These are phyloP conservation scores for Tephrocybe rancida DNA, from an alignment of 768 basidiomycete genomes.

Conservation along the genomic window DNA sequence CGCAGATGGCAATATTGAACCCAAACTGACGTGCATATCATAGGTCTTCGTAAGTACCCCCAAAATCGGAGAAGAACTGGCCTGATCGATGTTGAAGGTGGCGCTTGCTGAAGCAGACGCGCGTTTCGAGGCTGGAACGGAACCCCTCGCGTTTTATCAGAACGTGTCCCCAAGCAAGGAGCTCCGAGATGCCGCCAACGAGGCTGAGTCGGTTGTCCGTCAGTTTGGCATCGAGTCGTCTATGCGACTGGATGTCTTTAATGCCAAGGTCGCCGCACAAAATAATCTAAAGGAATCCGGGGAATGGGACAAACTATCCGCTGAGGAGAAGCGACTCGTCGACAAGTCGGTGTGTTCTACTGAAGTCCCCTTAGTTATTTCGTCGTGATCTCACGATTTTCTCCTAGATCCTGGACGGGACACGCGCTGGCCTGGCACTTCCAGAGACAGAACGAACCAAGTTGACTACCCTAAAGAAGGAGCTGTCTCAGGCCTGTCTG, in stretches of 20 bases:
- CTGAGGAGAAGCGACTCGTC: slow-evolving; percentile 76
- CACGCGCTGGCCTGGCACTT: slow-evolving; percentile 75
- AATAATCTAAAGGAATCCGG: slow-evolving; percentile 67
- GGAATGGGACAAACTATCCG: slow-evolving; percentile 58
- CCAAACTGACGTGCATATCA: slow-evolving; percentile 6
- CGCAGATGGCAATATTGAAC: background rate
- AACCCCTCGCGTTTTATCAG: slow-evolving; percentile 78
- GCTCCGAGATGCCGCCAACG: slow-evolving; percentile 79
- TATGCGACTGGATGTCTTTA: slow-evolving; percentile 82
- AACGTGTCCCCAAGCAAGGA: slow-evolving; percentile 76
- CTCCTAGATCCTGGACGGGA: slow-evolving; percentile 68
- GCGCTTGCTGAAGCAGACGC: slow-evolving; percentile 64
- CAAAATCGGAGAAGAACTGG: background rate
- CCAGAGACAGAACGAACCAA: slow-evolving; percentile 61
- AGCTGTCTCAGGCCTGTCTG: slow-evolving; percentile 73
- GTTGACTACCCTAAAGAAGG: slow-evolving; percentile 69
- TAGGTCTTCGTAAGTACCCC: slow-evolving; percentile 76
- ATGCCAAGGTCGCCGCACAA: slow-evolving; percentile 69
- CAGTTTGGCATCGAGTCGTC: slow-evolving; percentile 76
- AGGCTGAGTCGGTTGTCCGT: slow-evolving; percentile 68
- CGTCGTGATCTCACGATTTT: background rate
- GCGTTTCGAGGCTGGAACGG: slow-evolving; percentile 46
- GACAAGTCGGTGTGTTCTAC: slow-evolving; percentile 64
- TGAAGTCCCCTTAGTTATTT: background rate
- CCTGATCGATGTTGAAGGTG: slow-evolving; percentile 36